These are phyloP conservation scores for Trichoderma citrinoviride DNA, from an alignment of 2,329 filamentous ascomycete species.

Conservation along the genomic window DNA sequence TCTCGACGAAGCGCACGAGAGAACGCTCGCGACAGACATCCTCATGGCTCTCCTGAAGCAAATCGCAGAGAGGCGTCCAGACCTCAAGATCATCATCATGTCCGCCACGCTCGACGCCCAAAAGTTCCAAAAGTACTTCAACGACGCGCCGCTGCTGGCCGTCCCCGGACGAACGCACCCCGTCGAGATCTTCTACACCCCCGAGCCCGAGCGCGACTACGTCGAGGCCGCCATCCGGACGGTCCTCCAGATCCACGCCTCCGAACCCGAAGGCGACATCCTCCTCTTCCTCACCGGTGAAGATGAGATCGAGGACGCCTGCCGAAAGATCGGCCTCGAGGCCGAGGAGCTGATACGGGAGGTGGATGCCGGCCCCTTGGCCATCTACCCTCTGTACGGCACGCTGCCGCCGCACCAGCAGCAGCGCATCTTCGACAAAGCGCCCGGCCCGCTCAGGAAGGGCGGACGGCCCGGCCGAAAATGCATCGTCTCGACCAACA, in stretches of 20 bases:
- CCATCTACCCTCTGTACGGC: slow-evolving; percentile 91
- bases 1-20: slow-evolving; percentile 96
- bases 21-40: slow-evolving; percentile 95
- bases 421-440: slow-evolving; percentile 90
- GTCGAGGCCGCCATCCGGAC: slow-evolving; percentile 93
- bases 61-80: slow-evolving; percentile 73
- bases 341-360: slow-evolving; percentile 89
- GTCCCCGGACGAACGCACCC: slow-evolving; percentile 94
- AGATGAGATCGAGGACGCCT: slow-evolving; percentile 97
- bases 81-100: slow-evolving; percentile 98
- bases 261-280: slow-evolving; percentile 88
- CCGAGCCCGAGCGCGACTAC: slow-evolving; percentile 93
- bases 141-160: slow-evolving; percentile 85
- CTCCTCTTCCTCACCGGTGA: slow-evolving; percentile 94
- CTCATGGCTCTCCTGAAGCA: slow-evolving; percentile 96
- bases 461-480: slow-evolving; percentile 90
- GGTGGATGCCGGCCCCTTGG: slow-evolving; percentile 84
- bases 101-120: slow-evolving; percentile 95
- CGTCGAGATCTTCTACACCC: slow-evolving; percentile 98
- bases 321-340: slow-evolving; percentile 85
- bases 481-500: slow-evolving; percentile 92
- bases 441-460: slow-evolving; percentile 67
- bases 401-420: slow-evolving; percentile 89
- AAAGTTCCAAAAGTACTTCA: slow-evolving; percentile 98
- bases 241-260: slow-evolving; percentile 93